These are phyloP conservation scores for Rosa hybrid DNA, from an alignment of 331 rosid genomes.

Conservation along the genomic window DNA sequence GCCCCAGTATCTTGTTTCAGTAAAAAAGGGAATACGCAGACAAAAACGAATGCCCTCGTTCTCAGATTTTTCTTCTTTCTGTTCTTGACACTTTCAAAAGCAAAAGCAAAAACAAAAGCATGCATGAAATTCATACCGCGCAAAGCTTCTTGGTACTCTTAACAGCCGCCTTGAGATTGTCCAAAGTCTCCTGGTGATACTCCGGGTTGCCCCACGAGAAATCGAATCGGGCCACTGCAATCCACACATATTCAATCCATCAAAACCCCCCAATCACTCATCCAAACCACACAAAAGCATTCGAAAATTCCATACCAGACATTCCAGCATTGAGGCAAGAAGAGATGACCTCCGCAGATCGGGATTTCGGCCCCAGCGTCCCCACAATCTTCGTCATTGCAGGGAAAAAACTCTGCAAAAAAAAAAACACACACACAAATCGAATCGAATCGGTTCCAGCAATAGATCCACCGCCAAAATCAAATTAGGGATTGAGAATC, in stretches of 20 bases:
- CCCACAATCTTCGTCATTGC: conserved; percentile 99
- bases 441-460: background rate
- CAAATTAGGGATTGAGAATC: conserved; percentile 23
- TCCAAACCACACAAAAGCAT: background rate
- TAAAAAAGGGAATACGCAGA: too few species aligned
- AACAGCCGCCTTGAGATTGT: conserved; percentile 82
- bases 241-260: background rate
- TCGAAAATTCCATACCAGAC: conserved; percentile 58
- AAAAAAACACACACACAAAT: background rate
- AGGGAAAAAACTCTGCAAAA: conserved; percentile 77
- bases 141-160: conserved; percentile 86
- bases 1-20: too few species aligned
- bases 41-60: background rate
- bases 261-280: background rate
- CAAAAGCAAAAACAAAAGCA: background rate
- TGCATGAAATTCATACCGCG: conserved; percentile 59
- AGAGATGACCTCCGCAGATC: conserved; percentile 70
- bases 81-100: too few species aligned
- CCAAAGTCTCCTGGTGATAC: conserved; percentile 87
- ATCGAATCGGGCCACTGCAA: conserved; percentile 94
- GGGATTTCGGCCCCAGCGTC: conserved; percentile 91
- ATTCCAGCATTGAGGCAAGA: conserved; percentile 88
- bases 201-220: conserved; percentile 82
- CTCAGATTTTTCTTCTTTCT: background rate
- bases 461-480: background rate